Percentiles rank a stretch among this genome's conserved stretches.
Evolutionary conservation across 371 early-diverging fungal species (phyloP).

Genomic region (Mucor piriformis): DNA sequence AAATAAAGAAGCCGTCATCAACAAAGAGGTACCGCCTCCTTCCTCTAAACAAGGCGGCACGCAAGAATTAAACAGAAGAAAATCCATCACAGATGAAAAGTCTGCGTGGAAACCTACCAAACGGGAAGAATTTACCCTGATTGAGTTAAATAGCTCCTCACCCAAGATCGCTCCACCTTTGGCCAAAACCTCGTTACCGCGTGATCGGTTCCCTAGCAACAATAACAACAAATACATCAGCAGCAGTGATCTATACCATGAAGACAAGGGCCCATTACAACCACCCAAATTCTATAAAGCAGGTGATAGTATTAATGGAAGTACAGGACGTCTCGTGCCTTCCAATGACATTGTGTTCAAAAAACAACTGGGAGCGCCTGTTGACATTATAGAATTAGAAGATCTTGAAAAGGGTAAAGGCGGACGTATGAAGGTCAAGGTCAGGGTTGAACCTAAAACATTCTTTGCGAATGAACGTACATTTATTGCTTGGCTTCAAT

Average conservation of each 20-base stretch:
- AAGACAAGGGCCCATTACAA: background rate
- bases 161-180: slow-evolving; percentile 4
- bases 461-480: slow-evolving; percentile 99
- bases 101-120: slow-evolving; percentile 18
- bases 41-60: background rate
- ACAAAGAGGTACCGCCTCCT: slow-evolving; percentile 7
- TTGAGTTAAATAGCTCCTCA: slow-evolving; percentile 12
- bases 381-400: slow-evolving; percentile 19
- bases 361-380: slow-evolving; percentile 17
- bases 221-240: slow-evolving; percentile 9
- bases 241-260: background rate
- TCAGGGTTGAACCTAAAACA: slow-evolving; percentile 98
- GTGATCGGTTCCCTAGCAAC: slow-evolving; percentile 11
- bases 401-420: slow-evolving; percentile 9
- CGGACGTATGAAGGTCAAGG: slow-evolving; percentile 33
- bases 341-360: slow-evolving; percentile 15
- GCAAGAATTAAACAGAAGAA: slow-evolving; percentile 17
- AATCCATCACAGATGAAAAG: slow-evolving; percentile 20
- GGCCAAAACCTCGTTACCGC: slow-evolving; percentile 8
- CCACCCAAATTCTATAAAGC: slow-evolving; percentile 24
- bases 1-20: slow-evolving; percentile 21
- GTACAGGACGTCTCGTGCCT: slow-evolving; percentile 14
- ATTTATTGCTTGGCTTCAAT: slow-evolving; percentile 92
- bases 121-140: slow-evolving; percentile 19
- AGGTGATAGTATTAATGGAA: slow-evolving; percentile 17